These are phyloP conservation scores for Castanospermum australe DNA, from an alignment of 306 rosid species.

Conservation along the genomic window DNA sequence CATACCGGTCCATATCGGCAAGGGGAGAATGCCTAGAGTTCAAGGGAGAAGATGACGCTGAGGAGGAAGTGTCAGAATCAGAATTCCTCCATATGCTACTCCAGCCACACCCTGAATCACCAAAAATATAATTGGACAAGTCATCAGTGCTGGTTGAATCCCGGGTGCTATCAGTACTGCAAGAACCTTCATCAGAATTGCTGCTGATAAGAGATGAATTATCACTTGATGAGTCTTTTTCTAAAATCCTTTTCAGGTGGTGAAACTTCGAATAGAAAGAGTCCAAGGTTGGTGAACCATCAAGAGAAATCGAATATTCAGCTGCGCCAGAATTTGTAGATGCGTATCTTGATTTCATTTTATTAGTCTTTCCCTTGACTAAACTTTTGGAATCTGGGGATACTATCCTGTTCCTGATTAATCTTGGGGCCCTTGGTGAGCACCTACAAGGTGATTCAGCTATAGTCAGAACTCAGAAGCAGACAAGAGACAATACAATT, in stretches of 20 bases:
- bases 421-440: slow-evolving; percentile 89
- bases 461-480: slow-evolving; percentile 23
- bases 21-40: slow-evolving; percentile 52
- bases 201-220: slow-evolving; percentile 79
- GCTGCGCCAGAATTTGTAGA: slow-evolving; percentile 33
- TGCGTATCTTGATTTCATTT: slow-evolving; percentile 36
- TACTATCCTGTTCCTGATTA: slow-evolving; percentile 53
- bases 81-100: slow-evolving; percentile 44
- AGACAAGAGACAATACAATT: slow-evolving; percentile 9
- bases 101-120: slow-evolving; percentile 60
- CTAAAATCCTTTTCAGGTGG: slow-evolving; percentile 51
- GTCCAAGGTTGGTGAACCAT: slow-evolving; percentile 40
- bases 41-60: slow-evolving; percentile 63
- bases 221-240: slow-evolving; percentile 90
- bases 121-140: slow-evolving; percentile 77
- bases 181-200: slow-evolving; percentile 86
- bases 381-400: slow-evolving; percentile 54
- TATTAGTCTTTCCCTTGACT: slow-evolving; percentile 41
- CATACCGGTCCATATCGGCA: slow-evolving; percentile 53
- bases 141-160: slow-evolving; percentile 74
- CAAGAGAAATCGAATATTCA: slow-evolving; percentile 33
- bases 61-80: slow-evolving; percentile 55
- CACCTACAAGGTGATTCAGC: slow-evolving; percentile 55
- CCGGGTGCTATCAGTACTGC: slow-evolving; percentile 73
- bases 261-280: slow-evolving; percentile 48